Base-by-base conservation (phyloP, 257 asterid species). In the Salvia hispanica region DNA sequence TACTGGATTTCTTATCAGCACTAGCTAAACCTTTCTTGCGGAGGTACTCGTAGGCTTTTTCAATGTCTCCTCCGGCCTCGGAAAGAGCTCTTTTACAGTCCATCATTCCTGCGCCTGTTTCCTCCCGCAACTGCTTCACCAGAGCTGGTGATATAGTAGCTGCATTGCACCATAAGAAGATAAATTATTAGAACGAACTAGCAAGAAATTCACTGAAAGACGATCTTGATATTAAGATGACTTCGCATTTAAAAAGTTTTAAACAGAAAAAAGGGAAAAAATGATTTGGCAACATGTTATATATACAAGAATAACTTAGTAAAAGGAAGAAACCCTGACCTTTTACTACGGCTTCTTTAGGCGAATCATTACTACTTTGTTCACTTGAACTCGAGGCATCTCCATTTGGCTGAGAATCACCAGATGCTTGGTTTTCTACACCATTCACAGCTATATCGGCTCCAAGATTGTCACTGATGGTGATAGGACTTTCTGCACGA, bases 61-160 rank as follows among this genome's bases (percentile, higher is more conserved):
- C 72, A 28, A 91, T 74, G 81, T 91, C 97, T 7, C 99, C 97
- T 70, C 73, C 95, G 13, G 93, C 76, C 83, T 91, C 96, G 28
- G 89, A 75, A 21, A 91, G 84, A 43, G 99, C 97, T 74, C 85
- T 87, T 82, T 94, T 91, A 75, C 99, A 94, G 53, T 94, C 97
- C 99, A 94, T 94, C 97, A 94, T 88, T 72, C 98, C 99, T 68
- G 99, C 96, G 72, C 96, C 96, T 6, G 96, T 86, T 80, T 94
- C 98, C 64, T 88, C 96, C 21, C 96, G 96, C 75, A 91, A 64
- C 80, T 91, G 93, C 86, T 94, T 94, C 80, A 94, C 99, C 42
- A 88, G 91, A 54, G 85, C 91, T 45, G 98, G 91, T 54, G 98
- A 84, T 83, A 94, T 81, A 66, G 81, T 59, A 77, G 92, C 94